Base-by-base conservation (phyloP, 139 green algal species). In the Picochlorum sp. region DNA sequence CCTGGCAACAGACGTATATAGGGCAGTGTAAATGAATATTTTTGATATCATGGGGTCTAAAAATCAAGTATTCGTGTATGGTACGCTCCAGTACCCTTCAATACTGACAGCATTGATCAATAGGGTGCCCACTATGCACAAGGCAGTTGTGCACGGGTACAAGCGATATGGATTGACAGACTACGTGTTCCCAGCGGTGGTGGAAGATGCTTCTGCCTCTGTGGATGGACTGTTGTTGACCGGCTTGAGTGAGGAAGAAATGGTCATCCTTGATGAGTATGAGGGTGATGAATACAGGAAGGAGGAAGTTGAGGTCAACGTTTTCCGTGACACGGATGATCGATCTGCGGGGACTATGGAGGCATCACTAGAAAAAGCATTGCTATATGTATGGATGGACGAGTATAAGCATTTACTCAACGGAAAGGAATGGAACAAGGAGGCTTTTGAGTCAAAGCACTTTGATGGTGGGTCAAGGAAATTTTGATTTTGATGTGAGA, bases 231-330 rank as follows among this genome's bases (percentile, higher is more conserved):
- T 64, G 8, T 20, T 67, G 1, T 56, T 91, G 13, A 58, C 76
- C 24, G 80, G 84, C 2, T 60, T 92, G 6, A 76, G 38, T 7
- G 49, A 67, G 1, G 49, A 73, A 24, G 85, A 92, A 49, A 59
- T 92, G 21, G 20, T 80, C 4, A 66, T 90, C 11, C 62, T 90
- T 10, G 84, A 89, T 37, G 83, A 83, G 24, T 92, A 88, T 61
- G 86, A 92, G 44, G 71, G 68, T 4, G 79, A 87, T 5, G 86
- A 92, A 45, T 92, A 92, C 58, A 83, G 79, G 58, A 75, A 84
- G 16, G 28, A 56, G 2, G 38, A 3, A 21, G 44, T 49, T 62
- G 56, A 6, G 44, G 67, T 87, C 10, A 54, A 20, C 6, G 68
- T 73, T 24, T 46, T 62, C 15, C 14, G 20, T 11, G 30, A 46